Evolutionary conservation across 2,329 filamentous ascomycete species (phyloP), one percentile per base, ranked within the genome.

Genomic region (Microdochium paspali): DNA sequence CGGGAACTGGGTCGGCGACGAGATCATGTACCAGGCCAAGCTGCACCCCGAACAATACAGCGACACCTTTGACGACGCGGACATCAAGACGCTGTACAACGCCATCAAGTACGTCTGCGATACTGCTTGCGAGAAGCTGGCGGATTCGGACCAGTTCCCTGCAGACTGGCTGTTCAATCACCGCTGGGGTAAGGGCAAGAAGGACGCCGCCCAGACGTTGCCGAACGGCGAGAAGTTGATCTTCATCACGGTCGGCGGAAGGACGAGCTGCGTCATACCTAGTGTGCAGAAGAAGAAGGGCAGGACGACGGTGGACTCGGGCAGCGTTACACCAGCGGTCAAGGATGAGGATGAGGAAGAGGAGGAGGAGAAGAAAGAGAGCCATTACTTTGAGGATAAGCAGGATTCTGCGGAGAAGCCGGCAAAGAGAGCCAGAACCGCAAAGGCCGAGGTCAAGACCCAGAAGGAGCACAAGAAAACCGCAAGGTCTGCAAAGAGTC

Each of bases 1-100:
- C 52, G 93, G 93, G 0, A 97, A 97, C 61, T 98, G 91, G 91
- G 91, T 98, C 47, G 90, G 85, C 1, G 93, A 98, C 61, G 93
- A 98, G 64, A 84, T 95, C 6, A 71, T 98, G 46, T 98, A 90
- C 59, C 84, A 97, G 56, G 86, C 93, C 4, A 82, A 78, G 45
- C 76, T 97, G 15, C 91, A 98, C 55, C 93, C 93, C 0, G 91
- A 96, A 63, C 89, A 95, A 62, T 94, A 94, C 67, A 89, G 85
- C 66, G 84, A 96, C 58, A 86, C 87, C 0, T 85, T 97, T 54
- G 74, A 64, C 51, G 80, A 87, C 26, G 74, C 69, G 1, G 84
- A 96, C 62, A 79, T 94, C 52, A 75, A 78, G 53, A 73, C 72
- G 32, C 71, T 98, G 2, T 84, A 93, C 63, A 72, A 81, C 9